phyloP scores from a whole-genome alignment of 768 basidiomycete species.

The Leccinum broughii region DNA sequence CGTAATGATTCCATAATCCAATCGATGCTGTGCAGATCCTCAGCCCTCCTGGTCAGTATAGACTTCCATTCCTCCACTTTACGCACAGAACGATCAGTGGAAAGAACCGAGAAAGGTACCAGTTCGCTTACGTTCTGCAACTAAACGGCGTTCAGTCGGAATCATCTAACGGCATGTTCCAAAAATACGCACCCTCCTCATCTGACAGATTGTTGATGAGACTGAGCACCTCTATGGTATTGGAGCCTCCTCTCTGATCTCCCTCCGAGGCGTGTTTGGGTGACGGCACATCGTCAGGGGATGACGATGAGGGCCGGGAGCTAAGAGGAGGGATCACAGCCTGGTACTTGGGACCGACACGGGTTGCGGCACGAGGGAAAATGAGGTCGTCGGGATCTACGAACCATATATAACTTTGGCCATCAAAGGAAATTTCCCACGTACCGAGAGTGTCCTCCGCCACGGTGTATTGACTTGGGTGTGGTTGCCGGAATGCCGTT shows the following conservation, averaged over 20 bases:
- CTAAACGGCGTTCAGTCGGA: constrained; percentile 37
- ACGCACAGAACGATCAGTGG: constrained; percentile 7
- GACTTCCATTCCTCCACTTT: constrained; percentile 69
- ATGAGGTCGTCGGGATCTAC: constrained; percentile 95
- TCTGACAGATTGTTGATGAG: constrained; percentile 63
- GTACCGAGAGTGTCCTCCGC: constrained; percentile 89
- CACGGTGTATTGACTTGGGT: constrained; percentile 76
- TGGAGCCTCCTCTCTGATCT: constrained; percentile 68
- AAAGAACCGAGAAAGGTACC: not conserved
- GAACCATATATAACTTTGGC: constrained; percentile 30
- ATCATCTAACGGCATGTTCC: constrained; percentile 18
- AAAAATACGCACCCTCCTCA: constrained; percentile 58
- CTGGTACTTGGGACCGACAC: constrained; percentile 89
- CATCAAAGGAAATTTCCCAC: constrained; percentile 26
- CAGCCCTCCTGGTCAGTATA: constrained; percentile 51
- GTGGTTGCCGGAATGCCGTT: constrained; percentile 12
- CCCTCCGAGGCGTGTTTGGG: constrained; percentile 18
- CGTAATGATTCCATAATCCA: constrained; percentile 78
- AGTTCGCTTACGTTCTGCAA: constrained; percentile 52
- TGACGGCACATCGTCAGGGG: not conserved
- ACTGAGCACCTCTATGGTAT: constrained; percentile 72
- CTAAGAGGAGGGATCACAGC: constrained; percentile 48
- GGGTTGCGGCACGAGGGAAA: constrained; percentile 89
- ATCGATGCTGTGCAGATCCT: constrained; percentile 65
- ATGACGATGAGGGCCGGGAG: constrained; percentile 42